Conservation (phyloP, 108 stramenopile species). For the Fistulifera pelliculosa region DNA sequence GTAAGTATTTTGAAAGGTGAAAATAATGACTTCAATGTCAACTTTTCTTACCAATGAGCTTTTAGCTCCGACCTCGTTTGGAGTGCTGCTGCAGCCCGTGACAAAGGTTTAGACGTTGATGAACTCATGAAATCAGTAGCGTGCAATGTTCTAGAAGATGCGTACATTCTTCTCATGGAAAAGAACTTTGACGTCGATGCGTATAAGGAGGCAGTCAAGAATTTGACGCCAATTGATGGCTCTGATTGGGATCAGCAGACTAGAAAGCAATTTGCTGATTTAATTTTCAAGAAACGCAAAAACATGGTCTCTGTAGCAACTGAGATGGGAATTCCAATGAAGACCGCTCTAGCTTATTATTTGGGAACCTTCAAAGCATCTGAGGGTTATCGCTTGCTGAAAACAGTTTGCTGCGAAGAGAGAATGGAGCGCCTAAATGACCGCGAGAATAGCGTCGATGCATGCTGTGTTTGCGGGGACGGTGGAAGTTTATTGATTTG, state of each 20-base stretch:
- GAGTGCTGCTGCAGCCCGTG: conserved; percentile 36
- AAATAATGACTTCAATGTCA: neutral
- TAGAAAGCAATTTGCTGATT: conserved; percentile 33
- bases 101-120: conserved; percentile 23
- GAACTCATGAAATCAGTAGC: conserved; percentile 37
- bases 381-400: conserved; percentile 56
- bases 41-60: neutral
- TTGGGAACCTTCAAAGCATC: conserved; percentile 59
- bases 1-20: conserved; percentile 13
- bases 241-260: conserved; percentile 64
- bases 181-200: conserved; percentile 28
- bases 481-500: conserved; percentile 76
- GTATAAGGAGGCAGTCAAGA: conserved; percentile 22
- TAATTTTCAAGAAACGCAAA: conserved; percentile 54
- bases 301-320: conserved; percentile 41
- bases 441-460: conserved; percentile 27
- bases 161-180: conserved; percentile 34
- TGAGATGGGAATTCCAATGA: conserved; percentile 35
- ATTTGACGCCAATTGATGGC: conserved; percentile 28
- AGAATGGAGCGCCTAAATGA: conserved; percentile 16
- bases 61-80: conserved; percentile 50
- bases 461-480: conserved; percentile 59
- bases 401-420: conserved; percentile 33
- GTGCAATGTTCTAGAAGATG: conserved; percentile 43
- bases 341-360: conserved; percentile 46